Conservation (phyloP, 2,329 filamentous ascomycete genomes). For the Alternaria consortialis region DNA sequence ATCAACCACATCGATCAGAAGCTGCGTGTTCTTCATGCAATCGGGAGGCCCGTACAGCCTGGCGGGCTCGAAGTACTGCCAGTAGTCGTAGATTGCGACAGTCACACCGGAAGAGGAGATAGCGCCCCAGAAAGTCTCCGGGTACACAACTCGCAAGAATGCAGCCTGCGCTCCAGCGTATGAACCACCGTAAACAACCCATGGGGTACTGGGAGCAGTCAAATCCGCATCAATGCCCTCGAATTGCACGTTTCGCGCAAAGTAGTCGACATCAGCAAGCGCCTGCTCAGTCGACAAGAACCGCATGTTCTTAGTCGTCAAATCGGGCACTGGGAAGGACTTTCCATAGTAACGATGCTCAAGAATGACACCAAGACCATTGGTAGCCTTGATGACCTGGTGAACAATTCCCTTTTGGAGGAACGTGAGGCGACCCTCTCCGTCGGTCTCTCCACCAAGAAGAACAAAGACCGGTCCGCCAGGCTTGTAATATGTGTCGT, state of each 20-base stretch:
- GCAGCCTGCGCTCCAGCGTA: constrained; percentile 85
- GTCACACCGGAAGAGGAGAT: constrained; percentile 85
- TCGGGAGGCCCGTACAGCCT: constrained; percentile 65
- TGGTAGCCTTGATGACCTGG: constrained; percentile 70
- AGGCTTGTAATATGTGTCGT: constrained; percentile 75
- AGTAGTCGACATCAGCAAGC: constrained; percentile 81
- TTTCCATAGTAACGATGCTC: constrained; percentile 89
- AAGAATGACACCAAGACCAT: constrained; percentile 80
- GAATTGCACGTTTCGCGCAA: constrained; percentile 76
- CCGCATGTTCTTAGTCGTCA: constrained; percentile 74
- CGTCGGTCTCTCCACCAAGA: constrained; percentile 74
- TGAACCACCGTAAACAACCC: constrained; percentile 83
- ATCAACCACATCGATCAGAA: constrained; percentile 66
- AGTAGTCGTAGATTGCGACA: constrained; percentile 79
- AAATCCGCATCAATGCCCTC: constrained; percentile 72
- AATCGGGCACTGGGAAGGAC: constrained; percentile 73
- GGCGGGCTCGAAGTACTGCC: constrained; percentile 69
- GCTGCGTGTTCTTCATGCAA: constrained; percentile 72
- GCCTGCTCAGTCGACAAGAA: constrained; percentile 87
- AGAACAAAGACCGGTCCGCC: constrained; percentile 86
- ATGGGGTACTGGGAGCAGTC: constrained; percentile 71
- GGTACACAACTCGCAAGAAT: constrained; percentile 78
- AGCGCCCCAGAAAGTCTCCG: constrained; percentile 78
- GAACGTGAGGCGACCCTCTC: constrained; percentile 69
- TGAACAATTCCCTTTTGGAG: constrained; percentile 81